These are phyloP conservation scores for Phytophthora citricola DNA, from an alignment of 352 stramenopile species.

Conservation along the genomic window DNA sequence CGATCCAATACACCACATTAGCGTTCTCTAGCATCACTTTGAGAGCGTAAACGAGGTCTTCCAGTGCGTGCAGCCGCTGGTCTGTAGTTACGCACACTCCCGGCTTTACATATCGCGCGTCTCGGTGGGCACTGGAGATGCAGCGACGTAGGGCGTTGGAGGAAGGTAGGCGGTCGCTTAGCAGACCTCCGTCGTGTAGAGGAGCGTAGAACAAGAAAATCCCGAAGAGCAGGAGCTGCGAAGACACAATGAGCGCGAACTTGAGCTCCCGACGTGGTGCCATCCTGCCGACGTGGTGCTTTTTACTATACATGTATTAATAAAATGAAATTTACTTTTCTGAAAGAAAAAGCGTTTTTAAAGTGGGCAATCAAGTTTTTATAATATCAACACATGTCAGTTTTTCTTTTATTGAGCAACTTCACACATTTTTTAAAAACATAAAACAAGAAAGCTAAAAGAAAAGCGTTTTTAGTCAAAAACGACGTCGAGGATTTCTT, in stretches of 20 bases:
- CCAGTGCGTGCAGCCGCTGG: conserved; percentile 42
- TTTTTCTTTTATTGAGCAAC: no score
- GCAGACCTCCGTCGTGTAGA: conserved; percentile 12
- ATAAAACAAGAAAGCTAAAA: no score
- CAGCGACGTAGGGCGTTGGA: conserved; percentile 45
- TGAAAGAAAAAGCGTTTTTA: no score
- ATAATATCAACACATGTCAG: no score
- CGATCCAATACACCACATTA: conserved; percentile 56
- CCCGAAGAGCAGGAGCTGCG: conserved; percentile 47
- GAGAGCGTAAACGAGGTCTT: conserved; percentile 48
- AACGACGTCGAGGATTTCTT: no score
- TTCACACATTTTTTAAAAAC: no score
- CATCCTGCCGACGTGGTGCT: background rate
- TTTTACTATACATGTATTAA: background rate
- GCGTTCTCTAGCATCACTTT: conserved; percentile 44
- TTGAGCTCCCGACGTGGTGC: conserved; percentile 22
- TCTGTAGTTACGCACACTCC: conserved; percentile 43
- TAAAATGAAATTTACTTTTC: background rate
- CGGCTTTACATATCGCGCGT: conserved; percentile 42
- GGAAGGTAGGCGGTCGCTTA: conserved; percentile 20
- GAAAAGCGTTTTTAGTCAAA: no score
- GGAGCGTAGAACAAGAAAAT: conserved; percentile 46
- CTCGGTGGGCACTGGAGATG: conserved; percentile 41
- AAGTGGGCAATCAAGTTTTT: no score
- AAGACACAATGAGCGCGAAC: conserved; percentile 41